Percentiles rank a stretch among this genome's conserved stretches.
phyloP scores from a whole-genome alignment of 2,329 filamentous ascomycete genomes.

The Cytospora leucostoma region DNA sequence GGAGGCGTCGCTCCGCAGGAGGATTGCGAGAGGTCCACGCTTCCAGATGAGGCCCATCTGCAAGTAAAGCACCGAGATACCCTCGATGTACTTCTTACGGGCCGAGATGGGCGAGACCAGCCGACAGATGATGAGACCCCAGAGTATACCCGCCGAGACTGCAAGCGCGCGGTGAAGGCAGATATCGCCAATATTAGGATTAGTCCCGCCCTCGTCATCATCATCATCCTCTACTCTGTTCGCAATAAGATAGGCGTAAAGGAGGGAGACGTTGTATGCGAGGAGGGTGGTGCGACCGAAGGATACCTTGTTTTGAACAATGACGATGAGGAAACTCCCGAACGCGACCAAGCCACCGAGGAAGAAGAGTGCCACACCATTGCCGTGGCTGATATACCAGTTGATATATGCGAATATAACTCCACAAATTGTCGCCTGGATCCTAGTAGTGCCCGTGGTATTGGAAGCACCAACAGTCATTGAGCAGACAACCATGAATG shows the following conservation, averaged over 20 bases:
- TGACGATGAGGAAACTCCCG: constrained; percentile 86
- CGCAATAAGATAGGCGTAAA: constrained; percentile 91
- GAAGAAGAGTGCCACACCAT: constrained; percentile 73
- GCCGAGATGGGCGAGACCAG: constrained; percentile 94
- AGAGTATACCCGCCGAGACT: constrained; percentile 83
- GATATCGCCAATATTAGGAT: constrained; percentile 86
- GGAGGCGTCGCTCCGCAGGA: constrained; percentile 60
- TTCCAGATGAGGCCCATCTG: constrained; percentile 97
- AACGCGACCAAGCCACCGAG: constrained; percentile 81
- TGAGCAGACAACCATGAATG: constrained; percentile 96
- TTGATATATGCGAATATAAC: constrained; percentile 72
- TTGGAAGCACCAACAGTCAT: constrained; percentile 98
- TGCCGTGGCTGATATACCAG: constrained; percentile 76
- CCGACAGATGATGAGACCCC: constrained; percentile 88
- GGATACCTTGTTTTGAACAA: constrained; percentile 80
- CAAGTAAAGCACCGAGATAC: constrained; percentile 86
- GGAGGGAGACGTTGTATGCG: constrained; percentile 91
- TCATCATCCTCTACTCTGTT: constrained; percentile 78
- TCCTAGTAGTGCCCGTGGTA: constrained; percentile 84
- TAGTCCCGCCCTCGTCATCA: constrained; percentile 82
- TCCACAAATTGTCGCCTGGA: constrained; percentile 83
- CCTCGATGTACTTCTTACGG: constrained; percentile 83
- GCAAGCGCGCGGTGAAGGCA: constrained; percentile 83
- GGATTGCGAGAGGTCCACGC: constrained; percentile 78
- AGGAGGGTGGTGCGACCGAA: constrained; percentile 92